Conservation (phyloP, 2,329 filamentous ascomycete species). For the Penicillium sp. region DNA sequence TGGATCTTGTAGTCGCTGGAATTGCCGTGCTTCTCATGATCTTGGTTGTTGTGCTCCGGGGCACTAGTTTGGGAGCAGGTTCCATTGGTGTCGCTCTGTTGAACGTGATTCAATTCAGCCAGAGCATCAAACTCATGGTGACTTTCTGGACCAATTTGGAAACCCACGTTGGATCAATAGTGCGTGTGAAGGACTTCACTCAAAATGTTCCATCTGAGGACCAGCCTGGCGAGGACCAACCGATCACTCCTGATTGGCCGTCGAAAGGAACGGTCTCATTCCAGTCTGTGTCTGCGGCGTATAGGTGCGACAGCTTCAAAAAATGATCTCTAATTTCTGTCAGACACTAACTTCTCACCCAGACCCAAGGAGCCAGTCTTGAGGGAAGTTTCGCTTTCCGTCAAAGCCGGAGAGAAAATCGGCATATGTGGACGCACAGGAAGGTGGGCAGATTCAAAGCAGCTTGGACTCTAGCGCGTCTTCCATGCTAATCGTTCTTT, state of each 20-base stretch:
- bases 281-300: constrained; percentile 41
- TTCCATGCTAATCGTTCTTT: constrained; percentile 1
- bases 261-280: constrained; percentile 40
- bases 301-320: constrained; percentile 28
- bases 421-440: constrained; percentile 39
- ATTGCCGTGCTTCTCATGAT: constrained; percentile 47
- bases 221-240: constrained; percentile 34
- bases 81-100: constrained; percentile 50
- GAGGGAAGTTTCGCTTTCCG: constrained; percentile 42
- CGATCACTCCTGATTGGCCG: constrained; percentile 40
- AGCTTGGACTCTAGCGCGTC: too few relatives aligned
- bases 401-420: constrained; percentile 39
- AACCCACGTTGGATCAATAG: constrained; percentile 53
- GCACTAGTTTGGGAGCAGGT: constrained; percentile 40
- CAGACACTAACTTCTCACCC: constrained; percentile 9
- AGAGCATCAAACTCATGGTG: constrained; percentile 47
- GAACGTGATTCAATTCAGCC: constrained; percentile 50
- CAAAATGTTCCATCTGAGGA: constrained; percentile 43
- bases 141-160: constrained; percentile 54
- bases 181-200: constrained; percentile 50
- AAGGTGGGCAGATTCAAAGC: constrained; percentile 19
- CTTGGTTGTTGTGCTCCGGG: constrained; percentile 43
- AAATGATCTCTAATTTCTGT: neutral
- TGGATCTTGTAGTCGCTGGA: constrained; percentile 47
- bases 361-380: constrained; percentile 36